These are phyloP conservation scores for Penicillium sp. DNA, from an alignment of 2,329 filamentous ascomycete species.

Conservation along the genomic window DNA sequence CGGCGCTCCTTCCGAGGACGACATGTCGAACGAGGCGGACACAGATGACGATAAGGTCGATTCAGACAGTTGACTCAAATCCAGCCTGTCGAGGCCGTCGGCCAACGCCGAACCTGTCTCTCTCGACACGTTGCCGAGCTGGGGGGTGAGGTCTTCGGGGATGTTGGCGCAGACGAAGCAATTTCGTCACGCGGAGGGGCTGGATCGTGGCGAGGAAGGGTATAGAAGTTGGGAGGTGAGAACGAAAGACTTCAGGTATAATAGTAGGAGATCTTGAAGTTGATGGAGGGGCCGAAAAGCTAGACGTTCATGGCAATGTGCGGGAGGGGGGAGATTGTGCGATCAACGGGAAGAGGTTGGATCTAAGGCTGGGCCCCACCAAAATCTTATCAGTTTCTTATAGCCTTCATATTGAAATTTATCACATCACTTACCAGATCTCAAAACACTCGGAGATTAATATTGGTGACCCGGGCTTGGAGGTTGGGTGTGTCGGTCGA, in stretches of 20 bases:
- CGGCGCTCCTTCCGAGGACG: conserved; percentile 49
- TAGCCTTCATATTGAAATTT: neutral
- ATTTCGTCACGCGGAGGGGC: conserved; percentile 17
- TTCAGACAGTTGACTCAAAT: conserved; percentile 46
- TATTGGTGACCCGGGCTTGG: neutral
- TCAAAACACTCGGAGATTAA: neutral
- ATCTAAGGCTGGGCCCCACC: conserved; percentile 22
- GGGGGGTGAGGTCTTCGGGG: conserved; percentile 13
- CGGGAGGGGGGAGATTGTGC: conserved; percentile 34
- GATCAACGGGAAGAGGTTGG: conserved; percentile 21
- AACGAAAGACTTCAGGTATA: neutral
- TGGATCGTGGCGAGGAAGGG: conserved; percentile 2
- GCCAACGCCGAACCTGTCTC: conserved; percentile 45
- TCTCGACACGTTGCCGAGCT: conserved; percentile 47
- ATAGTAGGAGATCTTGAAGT: neutral
- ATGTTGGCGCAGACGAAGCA: conserved; percentile 19
- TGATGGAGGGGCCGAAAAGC: conserved; percentile 19
- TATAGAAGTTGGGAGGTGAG: conserved; percentile 1
- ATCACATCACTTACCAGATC: conserved; percentile 6
- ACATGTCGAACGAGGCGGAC: conserved; percentile 44
- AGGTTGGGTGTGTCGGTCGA: conserved; percentile 8
- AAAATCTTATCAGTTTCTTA: conserved; percentile 20
- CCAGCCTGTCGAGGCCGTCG: conserved; percentile 49
- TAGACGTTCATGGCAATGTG: conserved; percentile 33
- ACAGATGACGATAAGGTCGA: conserved; percentile 40